Evolutionary conservation across 1,284 basidiomycete genomes (phyloP), one percentile per base, ranked within the genome.

Genomic region (Rhodotorula sp.): DNA sequence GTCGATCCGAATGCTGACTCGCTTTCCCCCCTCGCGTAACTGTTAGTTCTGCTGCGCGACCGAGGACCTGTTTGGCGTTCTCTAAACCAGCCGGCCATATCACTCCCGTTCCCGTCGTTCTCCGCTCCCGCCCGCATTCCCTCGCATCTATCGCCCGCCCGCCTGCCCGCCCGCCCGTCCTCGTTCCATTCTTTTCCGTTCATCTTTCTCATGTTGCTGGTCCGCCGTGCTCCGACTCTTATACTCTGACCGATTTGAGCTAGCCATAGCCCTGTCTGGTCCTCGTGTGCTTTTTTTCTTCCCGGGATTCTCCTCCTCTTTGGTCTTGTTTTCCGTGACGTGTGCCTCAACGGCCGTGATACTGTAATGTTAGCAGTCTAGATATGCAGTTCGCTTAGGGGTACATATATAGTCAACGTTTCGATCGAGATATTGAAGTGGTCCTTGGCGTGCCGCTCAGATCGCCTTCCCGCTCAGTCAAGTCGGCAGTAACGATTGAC

Each of bases 31-130:
- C 12, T 43, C 38, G 38, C 38, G 34, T 50, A 28, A 21, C 54
- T 62, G 31, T 57, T 80, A 89, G 85, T 90, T 90, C 80, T 89
- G 88, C 78, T 90, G 88, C 78, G 88, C 87, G 4, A 76, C 82
- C 34, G 82, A 82, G 73, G 82, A 82, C 57, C 78, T 81, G 45
- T 82, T 81, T 79, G 80, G 78, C 49, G 80, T 82, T 28, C 78
- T 82, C 19, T 82, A 76, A 55, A n/a, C 57, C 10, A 15, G 31
- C n/a, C n/a, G 23, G 21, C 23, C n/a, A 5, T 7, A 19, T 49
- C 26, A 23, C 18, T 21, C 18, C n/a, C 19, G 45, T n/a, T 28
- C 54, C 6, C 61, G 26, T 48, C 12, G 34, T 14, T 52, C n/a
- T 34, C 43, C 45, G n/a, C 52, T 55, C 59, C n/a, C 28, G 34